Evolutionary conservation across 768 basidiomycete species (phyloP).

Genomic region (Porpolomopsis calyptriformis): DNA sequence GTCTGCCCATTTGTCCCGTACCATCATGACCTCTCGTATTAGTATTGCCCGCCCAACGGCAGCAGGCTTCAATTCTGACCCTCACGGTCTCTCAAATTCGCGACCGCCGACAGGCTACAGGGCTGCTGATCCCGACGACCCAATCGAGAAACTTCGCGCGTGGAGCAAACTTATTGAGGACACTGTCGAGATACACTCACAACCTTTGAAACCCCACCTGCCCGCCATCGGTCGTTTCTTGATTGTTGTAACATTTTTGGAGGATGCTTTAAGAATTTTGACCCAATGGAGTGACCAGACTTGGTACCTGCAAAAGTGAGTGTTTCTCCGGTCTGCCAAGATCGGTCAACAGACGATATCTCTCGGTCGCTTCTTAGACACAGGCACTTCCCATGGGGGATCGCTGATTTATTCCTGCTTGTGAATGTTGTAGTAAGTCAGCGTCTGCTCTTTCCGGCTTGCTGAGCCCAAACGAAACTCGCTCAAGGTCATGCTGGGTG

Average conservation of each 20-base stretch:
- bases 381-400: conserved; percentile 88
- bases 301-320: conserved; percentile 95
- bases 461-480: too few species aligned
- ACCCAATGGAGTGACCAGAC: conserved; percentile 97
- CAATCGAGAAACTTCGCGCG: conserved; percentile 63
- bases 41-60: conserved; percentile 65
- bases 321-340: conserved; percentile 9
- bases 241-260: conserved; percentile 96
- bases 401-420: conserved; percentile 88
- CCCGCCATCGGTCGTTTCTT: conserved; percentile 93
- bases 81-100: conserved; percentile 71
- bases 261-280: conserved; percentile 88
- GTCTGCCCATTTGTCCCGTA: not conserved
- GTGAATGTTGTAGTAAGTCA: conserved; percentile 80
- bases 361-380: conserved; percentile 45
- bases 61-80: conserved; percentile 54
- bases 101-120: conserved; percentile 62
- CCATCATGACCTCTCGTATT: conserved; percentile 73
- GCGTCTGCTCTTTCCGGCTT: conserved; percentile 1
- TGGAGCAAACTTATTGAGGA: conserved; percentile 79
- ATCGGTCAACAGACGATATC: not conserved
- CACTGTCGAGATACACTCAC: conserved; percentile 81
- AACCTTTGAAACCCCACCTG: conserved; percentile 88
- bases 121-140: conserved; percentile 73
- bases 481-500: conserved; percentile 74